Conservation (phyloP, 306 rosid genomes). For the Trifolium fragiferum region DNA sequence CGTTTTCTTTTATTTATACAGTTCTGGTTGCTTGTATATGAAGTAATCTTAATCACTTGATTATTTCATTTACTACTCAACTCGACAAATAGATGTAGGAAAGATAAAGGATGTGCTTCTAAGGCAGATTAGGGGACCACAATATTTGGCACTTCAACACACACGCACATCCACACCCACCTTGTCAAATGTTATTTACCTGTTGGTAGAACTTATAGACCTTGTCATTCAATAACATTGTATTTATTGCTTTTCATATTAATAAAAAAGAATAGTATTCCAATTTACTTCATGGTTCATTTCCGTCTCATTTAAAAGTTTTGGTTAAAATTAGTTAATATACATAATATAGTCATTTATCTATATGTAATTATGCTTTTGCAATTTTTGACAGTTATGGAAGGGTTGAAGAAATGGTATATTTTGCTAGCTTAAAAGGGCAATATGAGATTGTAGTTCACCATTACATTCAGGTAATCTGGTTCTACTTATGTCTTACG, state of each 20-base stretch:
- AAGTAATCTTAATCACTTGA: background rate
- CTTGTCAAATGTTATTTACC: conserved; percentile 19
- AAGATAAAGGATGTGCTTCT: conserved; percentile 23
- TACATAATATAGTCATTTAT: background rate
- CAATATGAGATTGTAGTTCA: conserved; percentile 94
- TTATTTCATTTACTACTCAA: conserved; percentile 24
- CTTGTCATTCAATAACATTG: conserved; percentile 15
- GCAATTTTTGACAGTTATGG: conserved; percentile 80
- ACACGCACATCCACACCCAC: too few relatives aligned
- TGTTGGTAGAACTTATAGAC: conserved; percentile 22
- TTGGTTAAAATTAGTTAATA: conserved; percentile 26
- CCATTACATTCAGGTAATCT: conserved; percentile 90
- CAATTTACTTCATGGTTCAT: conserved; percentile 16
- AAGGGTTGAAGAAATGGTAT: conserved; percentile 92
- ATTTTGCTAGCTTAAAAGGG: conserved; percentile 91
- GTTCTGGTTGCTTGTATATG: conserved; percentile 3
- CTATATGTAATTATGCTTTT: conserved; percentile 35
- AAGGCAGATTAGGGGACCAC: background rate
- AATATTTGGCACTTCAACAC: conserved; percentile 1
- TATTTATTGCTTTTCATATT: conserved; percentile 2
- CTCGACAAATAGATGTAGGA: conserved; percentile 3
- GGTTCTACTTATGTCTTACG: conserved; percentile 19
- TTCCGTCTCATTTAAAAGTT: conserved; percentile 34
- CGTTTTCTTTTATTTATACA: conserved; percentile 9
- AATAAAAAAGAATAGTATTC: background rate